Evolutionary conservation across 2,329 filamentous ascomycete species (phyloP).

Genomic region (Parascedosporium putredinis): DNA sequence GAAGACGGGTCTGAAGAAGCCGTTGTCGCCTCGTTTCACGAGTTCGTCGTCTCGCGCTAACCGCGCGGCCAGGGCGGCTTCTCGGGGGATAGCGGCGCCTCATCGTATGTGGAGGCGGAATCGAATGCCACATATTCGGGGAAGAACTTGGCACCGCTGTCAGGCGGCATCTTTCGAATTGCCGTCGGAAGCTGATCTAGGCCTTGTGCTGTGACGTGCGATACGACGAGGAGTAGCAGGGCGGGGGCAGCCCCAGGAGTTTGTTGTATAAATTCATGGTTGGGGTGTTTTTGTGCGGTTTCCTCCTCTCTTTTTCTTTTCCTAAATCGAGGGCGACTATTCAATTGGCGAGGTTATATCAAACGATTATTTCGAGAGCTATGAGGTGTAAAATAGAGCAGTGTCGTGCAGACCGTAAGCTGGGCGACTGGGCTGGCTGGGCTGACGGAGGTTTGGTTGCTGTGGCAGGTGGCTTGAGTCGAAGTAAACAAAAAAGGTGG

Average conservation of each 20-base stretch:
- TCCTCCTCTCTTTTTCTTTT: not conserved
- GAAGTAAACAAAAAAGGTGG: not conserved
- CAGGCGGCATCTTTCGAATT: conserved; percentile 60
- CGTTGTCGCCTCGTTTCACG: conserved; percentile 8
- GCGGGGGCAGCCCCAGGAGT: conserved; percentile 4
- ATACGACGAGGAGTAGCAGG: conserved; percentile 4
- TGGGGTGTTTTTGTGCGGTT: too few relatives aligned
- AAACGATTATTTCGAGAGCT: too few relatives aligned
- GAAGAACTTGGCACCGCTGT: conserved; percentile 65
- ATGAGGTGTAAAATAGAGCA: too few relatives aligned
- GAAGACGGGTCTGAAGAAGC: conserved; percentile 37
- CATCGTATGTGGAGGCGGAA: conserved; percentile 10
- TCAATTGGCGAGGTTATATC: too few relatives aligned
- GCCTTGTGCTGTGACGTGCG: conserved; percentile 5
- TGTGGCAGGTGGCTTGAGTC: not conserved
- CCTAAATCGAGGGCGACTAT: too few relatives aligned
- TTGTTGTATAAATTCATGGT: conserved; percentile 4
- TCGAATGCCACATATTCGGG: conserved; percentile 51
- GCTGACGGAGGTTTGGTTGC: not conserved
- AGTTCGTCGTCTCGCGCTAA: conserved; percentile 20
- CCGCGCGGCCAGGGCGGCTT: conserved; percentile 21
- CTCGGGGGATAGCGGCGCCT: conserved; percentile 18
- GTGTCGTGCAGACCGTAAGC: too few relatives aligned
- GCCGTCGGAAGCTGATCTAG: conserved; percentile 37
- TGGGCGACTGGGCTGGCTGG: not conserved